These are phyloP conservation scores for Gossypium trilobum DNA, from an alignment of 441 rosid genomes.

Conservation along the genomic window DNA sequence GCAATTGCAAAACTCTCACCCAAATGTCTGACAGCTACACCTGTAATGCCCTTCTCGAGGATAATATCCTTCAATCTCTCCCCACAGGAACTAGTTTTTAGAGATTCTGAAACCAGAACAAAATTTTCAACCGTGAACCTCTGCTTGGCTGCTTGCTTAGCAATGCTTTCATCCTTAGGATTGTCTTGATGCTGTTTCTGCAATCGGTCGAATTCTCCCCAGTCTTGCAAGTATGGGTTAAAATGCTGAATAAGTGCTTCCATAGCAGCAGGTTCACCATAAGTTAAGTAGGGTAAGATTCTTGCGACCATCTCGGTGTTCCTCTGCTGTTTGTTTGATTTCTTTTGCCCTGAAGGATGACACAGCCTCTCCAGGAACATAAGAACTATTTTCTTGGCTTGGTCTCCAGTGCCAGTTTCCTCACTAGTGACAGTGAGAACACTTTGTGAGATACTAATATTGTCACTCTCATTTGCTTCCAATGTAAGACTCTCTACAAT, in stretches of 20 bases:
- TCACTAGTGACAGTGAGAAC: slow-evolving; percentile 78
- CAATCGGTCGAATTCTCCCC: slow-evolving; percentile 79
- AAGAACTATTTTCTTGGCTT: slow-evolving; percentile 96
- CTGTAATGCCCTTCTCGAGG: slow-evolving; percentile 77
- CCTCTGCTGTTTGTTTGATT: slow-evolving; percentile 97
- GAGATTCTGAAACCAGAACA: slow-evolving; percentile 96
- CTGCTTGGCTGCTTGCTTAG: slow-evolving; percentile 72
- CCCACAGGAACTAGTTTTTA: slow-evolving; percentile 98
- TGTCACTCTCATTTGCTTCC: slow-evolving; percentile 95
- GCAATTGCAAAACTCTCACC: slow-evolving; percentile 70
- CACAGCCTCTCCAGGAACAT: slow-evolving; percentile 96
- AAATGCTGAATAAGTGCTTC: slow-evolving; percentile 95
- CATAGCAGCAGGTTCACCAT: slow-evolving; percentile 99
- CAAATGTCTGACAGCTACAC: slow-evolving; percentile 76
- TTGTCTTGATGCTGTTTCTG: slow-evolving; percentile 70
- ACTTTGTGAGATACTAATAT: slow-evolving; percentile 71
- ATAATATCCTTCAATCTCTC: slow-evolving; percentile 96
- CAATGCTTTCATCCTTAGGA: slow-evolving; percentile 64
- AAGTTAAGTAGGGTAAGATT: slow-evolving; percentile 96
- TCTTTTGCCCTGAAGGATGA: slow-evolving; percentile 81
- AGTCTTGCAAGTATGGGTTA: slow-evolving; percentile 75
- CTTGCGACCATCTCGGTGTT: slow-evolving; percentile 99
- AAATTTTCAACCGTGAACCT: slow-evolving; percentile 85
- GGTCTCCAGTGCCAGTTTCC: slow-evolving; percentile 87
- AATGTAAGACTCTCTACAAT: slow-evolving; percentile 94